Percentiles rank a stretch among this genome's conserved stretches.
phyloP scores from a whole-genome alignment of 352 stramenopile species.

The Globisporangium nodosum region DNA sequence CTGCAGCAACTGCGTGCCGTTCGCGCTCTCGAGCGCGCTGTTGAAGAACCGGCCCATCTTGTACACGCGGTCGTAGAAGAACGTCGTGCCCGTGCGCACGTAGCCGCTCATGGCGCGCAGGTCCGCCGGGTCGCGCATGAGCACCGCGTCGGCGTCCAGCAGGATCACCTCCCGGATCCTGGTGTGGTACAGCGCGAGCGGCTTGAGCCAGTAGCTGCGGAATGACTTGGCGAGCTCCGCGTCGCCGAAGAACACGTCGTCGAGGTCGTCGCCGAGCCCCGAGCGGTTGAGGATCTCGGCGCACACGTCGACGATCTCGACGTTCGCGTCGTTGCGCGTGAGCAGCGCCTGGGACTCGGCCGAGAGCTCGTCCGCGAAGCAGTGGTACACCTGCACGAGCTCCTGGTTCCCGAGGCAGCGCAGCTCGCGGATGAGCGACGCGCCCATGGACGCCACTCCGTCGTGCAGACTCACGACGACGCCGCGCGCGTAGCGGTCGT shows the following conservation, averaged over 20 bases:
- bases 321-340: conserved; percentile 25
- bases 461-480: conserved; percentile 43
- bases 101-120: conserved; percentile 39
- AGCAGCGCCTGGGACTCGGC: conserved; percentile 24
- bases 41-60: conserved; percentile 50
- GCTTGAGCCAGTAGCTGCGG: conserved; percentile 60
- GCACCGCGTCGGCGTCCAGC: conserved; percentile 38
- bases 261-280: conserved; percentile 3
- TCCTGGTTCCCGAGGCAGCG: conserved; percentile 35
- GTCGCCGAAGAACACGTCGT: conserved; percentile 23
- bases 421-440: conserved; percentile 55
- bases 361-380: conserved; percentile 40
- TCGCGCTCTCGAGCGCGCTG: conserved; percentile 39
- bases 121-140: conserved; percentile 36
- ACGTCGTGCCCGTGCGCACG: conserved; percentile 40
- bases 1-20: conserved; percentile 10
- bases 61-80: conserved; percentile 73
- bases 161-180: conserved; percentile 45
- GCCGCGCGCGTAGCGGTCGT: conserved; percentile 12
- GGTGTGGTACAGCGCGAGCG: conserved; percentile 39
- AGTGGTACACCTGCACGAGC: conserved; percentile 41
- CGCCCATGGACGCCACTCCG: conserved; percentile 23
- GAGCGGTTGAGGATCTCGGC: conserved; percentile 21
- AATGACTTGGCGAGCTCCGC: conserved; percentile 25
- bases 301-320: conserved; percentile 72